Evolutionary conservation across 139 green algal genomes (phyloP).

Genomic region (Chlorella ohadii): DNA sequence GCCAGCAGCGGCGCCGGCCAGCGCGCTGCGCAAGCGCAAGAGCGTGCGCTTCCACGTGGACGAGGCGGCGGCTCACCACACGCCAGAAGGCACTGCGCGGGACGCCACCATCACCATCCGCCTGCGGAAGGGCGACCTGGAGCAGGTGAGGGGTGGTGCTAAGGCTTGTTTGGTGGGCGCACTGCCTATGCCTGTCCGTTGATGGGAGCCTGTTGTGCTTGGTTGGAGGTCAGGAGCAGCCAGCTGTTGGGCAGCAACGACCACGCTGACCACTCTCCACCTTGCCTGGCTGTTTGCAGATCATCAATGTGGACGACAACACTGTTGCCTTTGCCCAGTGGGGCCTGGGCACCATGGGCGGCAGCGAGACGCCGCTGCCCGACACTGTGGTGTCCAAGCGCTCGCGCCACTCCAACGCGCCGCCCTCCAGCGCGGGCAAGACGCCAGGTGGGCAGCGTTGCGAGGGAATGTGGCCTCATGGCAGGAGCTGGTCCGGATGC

Average conservation of each 20-base stretch:
- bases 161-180: no score
- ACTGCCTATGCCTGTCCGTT: not conserved
- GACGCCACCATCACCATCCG: conserved; percentile 46
- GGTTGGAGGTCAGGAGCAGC: no score
- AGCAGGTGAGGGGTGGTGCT: conserved; percentile 10
- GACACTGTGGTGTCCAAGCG: conserved; percentile 38
- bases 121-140: conserved; percentile 21
- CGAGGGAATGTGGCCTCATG: no score
- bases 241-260: no score
- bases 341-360: conserved; percentile 39
- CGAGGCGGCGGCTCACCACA: conserved; percentile 16
- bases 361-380: conserved; percentile 18
- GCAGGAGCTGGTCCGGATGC: no score
- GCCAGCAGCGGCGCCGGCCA: not conserved
- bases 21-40: conserved; percentile 41
- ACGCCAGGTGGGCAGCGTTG: conserved; percentile 5
- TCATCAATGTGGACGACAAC: conserved; percentile 52
- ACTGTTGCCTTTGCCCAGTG: conserved; percentile 57
- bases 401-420: no score
- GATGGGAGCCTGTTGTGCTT: not conserved
- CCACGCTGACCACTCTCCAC: no score
- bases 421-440: conserved; percentile 5
- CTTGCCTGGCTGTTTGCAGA: not conserved
- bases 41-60: conserved; percentile 49
- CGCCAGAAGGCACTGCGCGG: conserved; percentile 46